A percentile compares a stretch with the other conserved stretches of the same genome.
Conservation (phyloP, 73 alveolate genomes). For the Breviolum minutum region DNA sequence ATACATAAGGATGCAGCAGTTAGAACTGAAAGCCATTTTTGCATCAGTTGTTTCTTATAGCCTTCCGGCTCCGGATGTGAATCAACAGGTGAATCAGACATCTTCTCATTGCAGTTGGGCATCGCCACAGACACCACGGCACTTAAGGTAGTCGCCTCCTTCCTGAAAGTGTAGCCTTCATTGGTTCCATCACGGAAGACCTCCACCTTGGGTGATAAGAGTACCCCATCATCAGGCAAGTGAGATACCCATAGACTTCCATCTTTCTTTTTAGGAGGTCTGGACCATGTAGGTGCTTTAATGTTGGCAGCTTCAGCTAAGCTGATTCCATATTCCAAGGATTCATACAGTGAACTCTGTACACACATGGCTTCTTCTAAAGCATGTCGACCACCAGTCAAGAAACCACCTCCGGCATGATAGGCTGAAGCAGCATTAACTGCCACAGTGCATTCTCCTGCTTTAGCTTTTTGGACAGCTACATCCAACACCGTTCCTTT, state of each 20-base stretch:
- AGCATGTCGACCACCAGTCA: constrained; percentile 92
- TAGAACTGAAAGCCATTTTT: constrained; percentile 67
- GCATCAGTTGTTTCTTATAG: constrained; percentile 10
- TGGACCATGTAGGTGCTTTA: constrained; percentile 62
- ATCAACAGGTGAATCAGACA: constrained; percentile 94
- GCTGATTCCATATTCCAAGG: constrained; percentile 54
- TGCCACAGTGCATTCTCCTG: constrained; percentile 45
- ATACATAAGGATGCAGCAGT: constrained; percentile 51
- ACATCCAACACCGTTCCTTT: constrained; percentile 69
- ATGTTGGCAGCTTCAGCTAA: constrained; percentile 54
- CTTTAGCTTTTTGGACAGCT: constrained; percentile 61
- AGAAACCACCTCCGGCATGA: constrained; percentile 94
- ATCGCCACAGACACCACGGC: constrained; percentile 89
- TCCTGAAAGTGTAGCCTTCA: constrained; percentile 70
- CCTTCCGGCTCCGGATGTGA: constrained; percentile 44
- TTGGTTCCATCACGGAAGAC: constrained; percentile 85
- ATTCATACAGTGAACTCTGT: constrained; percentile 64
- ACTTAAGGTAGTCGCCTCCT: background rate
- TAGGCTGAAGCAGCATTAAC: constrained; percentile 93
- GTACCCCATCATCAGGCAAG: constrained; percentile 83
- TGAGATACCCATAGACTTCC: constrained; percentile 77
- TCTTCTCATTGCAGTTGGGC: constrained; percentile 88
- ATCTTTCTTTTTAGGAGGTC: constrained; percentile 34
- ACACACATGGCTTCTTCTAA: constrained; percentile 92
- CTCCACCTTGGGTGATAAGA: constrained; percentile 77